Conservation (phyloP, 495 filamentous ascomycete species). For the Trichocladium antarcticum region DNA sequence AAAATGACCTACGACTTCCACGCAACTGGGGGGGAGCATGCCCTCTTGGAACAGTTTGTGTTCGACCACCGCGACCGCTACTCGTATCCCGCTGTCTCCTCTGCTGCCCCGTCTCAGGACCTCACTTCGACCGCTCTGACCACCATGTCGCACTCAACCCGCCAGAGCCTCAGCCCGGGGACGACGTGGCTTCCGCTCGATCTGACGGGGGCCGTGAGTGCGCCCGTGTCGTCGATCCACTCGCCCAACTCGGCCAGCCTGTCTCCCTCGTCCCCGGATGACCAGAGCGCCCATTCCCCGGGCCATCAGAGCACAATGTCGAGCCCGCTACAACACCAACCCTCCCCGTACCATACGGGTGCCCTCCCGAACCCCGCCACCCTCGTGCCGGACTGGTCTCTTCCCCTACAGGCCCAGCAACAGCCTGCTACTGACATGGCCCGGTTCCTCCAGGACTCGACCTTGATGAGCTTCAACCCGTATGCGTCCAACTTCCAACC, state of each 20-base stretch:
- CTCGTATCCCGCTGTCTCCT: constrained; percentile 34
- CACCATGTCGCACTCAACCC: constrained; percentile 31
- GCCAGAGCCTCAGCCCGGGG: constrained; percentile 31
- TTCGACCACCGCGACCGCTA: constrained; percentile 46
- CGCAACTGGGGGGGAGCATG: constrained; percentile 39
- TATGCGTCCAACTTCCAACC: constrained; percentile 41
- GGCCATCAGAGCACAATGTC: constrained; percentile 30
- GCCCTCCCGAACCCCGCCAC: constrained; percentile 33
- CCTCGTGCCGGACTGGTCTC: constrained; percentile 44
- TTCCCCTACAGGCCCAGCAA: constrained; percentile 43
- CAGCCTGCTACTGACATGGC: constrained; percentile 40
- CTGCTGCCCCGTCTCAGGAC: constrained; percentile 33
- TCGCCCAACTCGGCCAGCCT: constrained; percentile 34
- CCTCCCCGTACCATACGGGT: constrained; percentile 37
- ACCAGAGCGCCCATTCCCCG: constrained; percentile 37
- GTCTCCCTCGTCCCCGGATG: constrained; percentile 35
- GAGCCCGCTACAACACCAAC: constrained; percentile 38
- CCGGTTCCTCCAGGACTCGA: constrained; percentile 42
- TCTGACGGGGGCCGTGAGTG: constrained; percentile 27
- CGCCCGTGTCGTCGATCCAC: constrained; percentile 25
- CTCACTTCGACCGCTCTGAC: constrained; percentile 36
- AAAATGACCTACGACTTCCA: constrained; percentile 49
- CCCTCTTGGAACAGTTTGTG: constrained; percentile 42
- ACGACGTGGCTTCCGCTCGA: constrained; percentile 38
- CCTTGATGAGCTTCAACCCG: constrained; percentile 40